Evolutionary conservation across 2,329 filamentous ascomycete species (phyloP), one percentile per base, ranked within the genome.

Genomic region (Fusarium nygamai): DNA sequence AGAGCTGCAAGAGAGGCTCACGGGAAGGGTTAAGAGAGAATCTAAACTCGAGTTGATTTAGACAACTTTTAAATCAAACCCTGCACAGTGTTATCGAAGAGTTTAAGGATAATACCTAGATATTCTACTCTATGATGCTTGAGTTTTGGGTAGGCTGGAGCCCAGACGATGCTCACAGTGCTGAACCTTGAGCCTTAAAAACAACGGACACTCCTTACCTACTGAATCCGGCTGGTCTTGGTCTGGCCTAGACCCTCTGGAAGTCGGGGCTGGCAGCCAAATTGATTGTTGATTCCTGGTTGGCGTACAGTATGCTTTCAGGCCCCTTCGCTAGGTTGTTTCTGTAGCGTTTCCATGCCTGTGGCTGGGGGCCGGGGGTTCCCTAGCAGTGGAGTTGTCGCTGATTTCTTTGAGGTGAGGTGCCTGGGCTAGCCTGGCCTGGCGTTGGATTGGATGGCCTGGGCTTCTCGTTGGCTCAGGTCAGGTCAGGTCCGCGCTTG

Each of bases 141-240:
- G 29, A 58, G n/a, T 27, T 41, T 36, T 59, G 12, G 29, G n/a
- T 34, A 34, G 17, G 29, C 31, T 27, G 12, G 33, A 53, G 46
- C 16, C 12, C 31, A 34, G 8, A 29, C 8, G 24, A 51, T 29
- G 31, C 14, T 50, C 20, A 38, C 24, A 51, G 33, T 59, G 56
- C 67, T 68, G 48, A 61, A 71, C 50, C 47, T 63, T 63, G 61
- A 71, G 71, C 56, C 59, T 61, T 50, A 38, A 34, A 38, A 39
- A 44, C 31, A 27, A 22, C 27, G 29, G 41, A 64, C 59, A 68
- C 60, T 75, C 64, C 24, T 47, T 53, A 65, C 41, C 66, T 68
- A 65, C 71, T 78, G 72, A 71, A 76, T 73, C 74, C 64, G 72
- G 76, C 59, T 65, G 53, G 72, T 60, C 71, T 38, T 59, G 47